phyloP scores from a whole-genome alignment of 2,329 filamentous ascomycete species.

The Emmonsiellopsis sp. region DNA sequence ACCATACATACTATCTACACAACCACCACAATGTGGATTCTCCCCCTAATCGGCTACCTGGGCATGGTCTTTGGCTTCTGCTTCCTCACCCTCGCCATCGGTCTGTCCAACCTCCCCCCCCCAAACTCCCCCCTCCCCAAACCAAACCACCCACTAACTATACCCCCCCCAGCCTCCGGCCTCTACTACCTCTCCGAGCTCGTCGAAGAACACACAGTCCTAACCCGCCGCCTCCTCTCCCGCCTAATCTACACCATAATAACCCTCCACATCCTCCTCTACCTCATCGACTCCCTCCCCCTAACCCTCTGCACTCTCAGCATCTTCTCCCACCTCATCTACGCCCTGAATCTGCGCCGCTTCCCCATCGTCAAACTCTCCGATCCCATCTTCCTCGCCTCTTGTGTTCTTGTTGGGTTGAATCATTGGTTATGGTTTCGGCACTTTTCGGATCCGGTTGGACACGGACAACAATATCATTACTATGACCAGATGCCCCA shows the following conservation, averaged over 20 bases:
- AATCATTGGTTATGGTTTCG: constrained; percentile 97
- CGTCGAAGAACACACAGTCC: constrained; percentile 92
- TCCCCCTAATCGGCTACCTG: constrained; percentile 82
- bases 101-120: constrained; percentile 33
- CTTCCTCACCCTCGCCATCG: constrained; percentile 90
- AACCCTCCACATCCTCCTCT: constrained; percentile 62
- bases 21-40: constrained; percentile 70
- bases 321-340: constrained; percentile 72
- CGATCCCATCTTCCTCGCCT: constrained; percentile 76
- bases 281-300: constrained; percentile 78
- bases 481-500: constrained; percentile 32
- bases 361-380: constrained; percentile 74
- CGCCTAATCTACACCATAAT: constrained; percentile 80
- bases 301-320: constrained; percentile 64
- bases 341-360: constrained; percentile 73
- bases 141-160: constrained; percentile 6
- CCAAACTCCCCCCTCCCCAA: not conserved
- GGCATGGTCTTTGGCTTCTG: constrained; percentile 82
- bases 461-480: constrained; percentile 23
- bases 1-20: not conserved
- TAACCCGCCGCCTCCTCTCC: constrained; percentile 78
- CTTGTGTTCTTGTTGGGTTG: constrained; percentile 72
- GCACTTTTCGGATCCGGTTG: constrained; percentile 63
- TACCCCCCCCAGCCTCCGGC: constrained; percentile 64
- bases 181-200: constrained; percentile 97